Percentiles rank a stretch among this genome's conserved stretches.
phyloP scores from a whole-genome alignment of 2,329 filamentous ascomycete genomes.

The Shiraia sp. region DNA sequence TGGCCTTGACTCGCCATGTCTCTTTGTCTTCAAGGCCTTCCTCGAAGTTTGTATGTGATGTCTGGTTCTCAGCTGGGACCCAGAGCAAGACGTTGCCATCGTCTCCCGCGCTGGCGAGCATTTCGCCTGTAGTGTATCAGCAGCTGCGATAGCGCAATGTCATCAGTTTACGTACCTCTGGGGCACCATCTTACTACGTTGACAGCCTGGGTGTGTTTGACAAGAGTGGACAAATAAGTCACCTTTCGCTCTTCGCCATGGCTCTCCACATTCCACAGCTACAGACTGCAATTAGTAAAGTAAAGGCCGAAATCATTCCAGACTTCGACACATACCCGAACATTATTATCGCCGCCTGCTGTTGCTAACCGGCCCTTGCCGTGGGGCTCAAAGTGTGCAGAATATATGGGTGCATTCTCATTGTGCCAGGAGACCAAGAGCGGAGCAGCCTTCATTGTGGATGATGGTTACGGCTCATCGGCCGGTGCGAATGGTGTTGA shows the following conservation, averaged over 20 bases:
- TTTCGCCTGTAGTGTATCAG: conserved; percentile 67
- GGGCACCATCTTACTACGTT: conserved; percentile 98
- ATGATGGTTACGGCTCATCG: conserved; percentile 22
- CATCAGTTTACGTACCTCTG: conserved; percentile 65
- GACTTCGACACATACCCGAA: conserved; percentile 66
- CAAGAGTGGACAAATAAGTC: conserved; percentile 86
- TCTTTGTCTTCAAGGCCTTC: conserved; percentile 92
- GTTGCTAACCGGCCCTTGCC: conserved; percentile 92
- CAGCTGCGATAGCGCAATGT: conserved; percentile 6
- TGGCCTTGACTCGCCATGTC: conserved; percentile 94
- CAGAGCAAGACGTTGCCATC: conserved; percentile 97
- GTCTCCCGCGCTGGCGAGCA: conserved; percentile 92
- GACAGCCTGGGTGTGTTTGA: conserved; percentile 94
- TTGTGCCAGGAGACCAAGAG: conserved; percentile 99
- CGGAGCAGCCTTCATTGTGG: conserved; percentile 87
- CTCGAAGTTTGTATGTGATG: conserved; percentile 72
- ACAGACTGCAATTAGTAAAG: conserved; percentile 9
- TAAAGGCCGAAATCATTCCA: background rate
- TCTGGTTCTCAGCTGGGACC: conserved; percentile 81
- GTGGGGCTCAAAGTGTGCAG: conserved; percentile 91
- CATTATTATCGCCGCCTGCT: conserved; percentile 93
- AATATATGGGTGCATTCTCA: conserved; percentile 95
- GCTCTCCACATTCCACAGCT: conserved; percentile 90
- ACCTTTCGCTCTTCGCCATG: conserved; percentile 86
- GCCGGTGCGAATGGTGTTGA: conserved; percentile 8